Conservation (phyloP, 2,329 filamentous ascomycete genomes). For the Fusarium sororula region DNA sequence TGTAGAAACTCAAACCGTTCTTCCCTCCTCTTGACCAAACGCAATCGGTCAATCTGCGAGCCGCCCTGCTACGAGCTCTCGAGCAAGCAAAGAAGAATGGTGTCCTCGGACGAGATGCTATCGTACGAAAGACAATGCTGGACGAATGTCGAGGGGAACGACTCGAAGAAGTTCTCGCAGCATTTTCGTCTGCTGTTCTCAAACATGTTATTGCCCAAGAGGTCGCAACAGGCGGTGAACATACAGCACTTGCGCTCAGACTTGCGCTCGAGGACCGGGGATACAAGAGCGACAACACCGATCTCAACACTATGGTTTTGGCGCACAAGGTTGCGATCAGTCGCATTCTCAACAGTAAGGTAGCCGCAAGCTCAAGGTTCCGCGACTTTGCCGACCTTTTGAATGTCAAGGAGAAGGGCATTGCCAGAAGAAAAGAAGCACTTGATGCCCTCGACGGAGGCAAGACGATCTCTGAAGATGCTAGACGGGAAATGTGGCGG, state of each 20-base stretch:
- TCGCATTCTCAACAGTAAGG: slow-evolving; percentile 67
- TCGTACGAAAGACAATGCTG: slow-evolving; percentile 92
- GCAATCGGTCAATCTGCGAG: slow-evolving; percentile 89
- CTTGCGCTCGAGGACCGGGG: slow-evolving; percentile 69
- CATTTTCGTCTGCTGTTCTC: slow-evolving; percentile 85
- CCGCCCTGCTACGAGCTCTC: slow-evolving; percentile 81
- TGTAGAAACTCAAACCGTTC: slow-evolving; percentile 85
- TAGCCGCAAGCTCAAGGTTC: slow-evolving; percentile 67
- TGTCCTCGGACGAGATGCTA: slow-evolving; percentile 78
- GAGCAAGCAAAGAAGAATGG: slow-evolving; percentile 91
- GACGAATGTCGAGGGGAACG: slow-evolving; percentile 95
- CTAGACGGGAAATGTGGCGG: slow-evolving; percentile 63
- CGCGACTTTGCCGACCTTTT: slow-evolving; percentile 71
- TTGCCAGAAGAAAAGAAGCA: slow-evolving; percentile 64
- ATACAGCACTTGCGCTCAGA: slow-evolving; percentile 60
- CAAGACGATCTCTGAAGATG: slow-evolving; percentile 52
- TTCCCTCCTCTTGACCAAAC: slow-evolving; percentile 91
- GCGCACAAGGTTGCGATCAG: slow-evolving; percentile 76
- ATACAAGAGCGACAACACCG: slow-evolving; percentile 62
- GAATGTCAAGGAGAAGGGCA: slow-evolving; percentile 67
- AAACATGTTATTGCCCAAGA: slow-evolving; percentile 69
- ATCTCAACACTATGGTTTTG: slow-evolving; percentile 73
- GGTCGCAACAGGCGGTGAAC: slow-evolving; percentile 48
- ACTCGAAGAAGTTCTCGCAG: slow-evolving; percentile 84
- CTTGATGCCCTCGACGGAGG: slow-evolving; percentile 46